phyloP scores from a whole-genome alignment of 306 rosid species.

The Hylodesmum podocarpum region DNA sequence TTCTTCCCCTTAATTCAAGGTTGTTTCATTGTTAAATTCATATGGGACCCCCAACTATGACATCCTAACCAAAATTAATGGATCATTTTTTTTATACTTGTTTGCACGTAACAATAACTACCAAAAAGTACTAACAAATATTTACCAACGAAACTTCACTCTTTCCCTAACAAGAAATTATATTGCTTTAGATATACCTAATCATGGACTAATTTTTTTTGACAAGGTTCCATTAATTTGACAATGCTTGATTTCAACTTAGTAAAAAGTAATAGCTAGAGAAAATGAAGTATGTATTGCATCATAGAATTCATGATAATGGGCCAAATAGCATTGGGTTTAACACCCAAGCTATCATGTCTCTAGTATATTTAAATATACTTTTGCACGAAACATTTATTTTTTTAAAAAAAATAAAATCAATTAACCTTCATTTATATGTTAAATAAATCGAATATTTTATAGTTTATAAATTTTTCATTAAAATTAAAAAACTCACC shows the following conservation, averaged over 20 bases:
- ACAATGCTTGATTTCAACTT: not conserved
- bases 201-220: not conserved
- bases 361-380: too few species aligned
- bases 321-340: not conserved
- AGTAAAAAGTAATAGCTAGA: not conserved
- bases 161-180: not conserved
- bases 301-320: conserved; percentile 16
- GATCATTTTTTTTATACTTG: not conserved
- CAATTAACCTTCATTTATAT: not conserved
- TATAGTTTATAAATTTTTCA: too few species aligned
- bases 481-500: too few species aligned
- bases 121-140: not conserved
- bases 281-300: not conserved
- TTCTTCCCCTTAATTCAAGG: conserved; percentile 9
- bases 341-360: not conserved
- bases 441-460: too few species aligned
- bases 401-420: too few species aligned
- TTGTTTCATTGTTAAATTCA: conserved; percentile 29
- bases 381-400: too few species aligned
- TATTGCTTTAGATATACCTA: conserved; percentile 11
- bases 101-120: conserved; percentile 1
- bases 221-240: conserved; percentile 13
- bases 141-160: not conserved
- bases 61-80: conserved; percentile 39
- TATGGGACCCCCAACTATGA: conserved; percentile 40